phyloP scores from a whole-genome alignment of 306 rosid species.

The Trifolium repens region DNA sequence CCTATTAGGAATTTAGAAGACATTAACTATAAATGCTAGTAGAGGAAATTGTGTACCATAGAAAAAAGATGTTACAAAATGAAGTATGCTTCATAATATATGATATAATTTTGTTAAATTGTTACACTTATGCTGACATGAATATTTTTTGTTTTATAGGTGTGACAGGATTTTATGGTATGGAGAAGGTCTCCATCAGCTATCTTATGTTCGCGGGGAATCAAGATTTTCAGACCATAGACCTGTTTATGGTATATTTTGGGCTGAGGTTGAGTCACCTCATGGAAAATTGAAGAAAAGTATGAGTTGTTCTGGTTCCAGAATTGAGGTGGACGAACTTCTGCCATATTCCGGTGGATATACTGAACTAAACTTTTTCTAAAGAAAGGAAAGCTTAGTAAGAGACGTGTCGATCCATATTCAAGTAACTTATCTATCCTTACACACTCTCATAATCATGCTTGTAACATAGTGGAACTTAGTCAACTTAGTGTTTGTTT shows the following conservation, averaged over 20 bases:
- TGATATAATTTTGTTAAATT: slow-evolving; percentile 3
- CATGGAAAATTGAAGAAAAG: slow-evolving; percentile 85
- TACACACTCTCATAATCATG: slow-evolving; percentile 34
- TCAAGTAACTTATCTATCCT: slow-evolving; percentile 53
- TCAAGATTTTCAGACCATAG: slow-evolving; percentile 96
- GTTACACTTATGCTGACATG: slow-evolving; percentile 36
- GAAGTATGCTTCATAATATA: slow-evolving; percentile 11
- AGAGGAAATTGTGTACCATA: slow-evolving; percentile 15
- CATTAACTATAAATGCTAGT: slow-evolving; percentile 23
- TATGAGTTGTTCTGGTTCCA: slow-evolving; percentile 83
- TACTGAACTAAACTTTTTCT: slow-evolving; percentile 94
- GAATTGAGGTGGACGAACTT: slow-evolving; percentile 90
- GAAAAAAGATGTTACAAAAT: slow-evolving; percentile 19
- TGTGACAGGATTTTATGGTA: slow-evolving; percentile 97
- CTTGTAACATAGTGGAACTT: slow-evolving; percentile 34
- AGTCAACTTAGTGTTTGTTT: slow-evolving; percentile 15
- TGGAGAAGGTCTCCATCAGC: slow-evolving; percentile 96
- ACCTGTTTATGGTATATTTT: slow-evolving; percentile 91
- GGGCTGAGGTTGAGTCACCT: slow-evolving; percentile 94
- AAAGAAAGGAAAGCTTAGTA: slow-evolving; percentile 48
- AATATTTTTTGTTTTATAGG: slow-evolving; percentile 54
- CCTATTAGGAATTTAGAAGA: slow-evolving; percentile 15
- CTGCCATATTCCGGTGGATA: slow-evolving; percentile 93
- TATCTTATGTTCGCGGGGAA: slow-evolving; percentile 92
- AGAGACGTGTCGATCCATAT: slow-evolving; percentile 48